These are phyloP conservation scores for Fusarium circinatum DNA, from an alignment of 2,329 filamentous ascomycete species.

Conservation along the genomic window DNA sequence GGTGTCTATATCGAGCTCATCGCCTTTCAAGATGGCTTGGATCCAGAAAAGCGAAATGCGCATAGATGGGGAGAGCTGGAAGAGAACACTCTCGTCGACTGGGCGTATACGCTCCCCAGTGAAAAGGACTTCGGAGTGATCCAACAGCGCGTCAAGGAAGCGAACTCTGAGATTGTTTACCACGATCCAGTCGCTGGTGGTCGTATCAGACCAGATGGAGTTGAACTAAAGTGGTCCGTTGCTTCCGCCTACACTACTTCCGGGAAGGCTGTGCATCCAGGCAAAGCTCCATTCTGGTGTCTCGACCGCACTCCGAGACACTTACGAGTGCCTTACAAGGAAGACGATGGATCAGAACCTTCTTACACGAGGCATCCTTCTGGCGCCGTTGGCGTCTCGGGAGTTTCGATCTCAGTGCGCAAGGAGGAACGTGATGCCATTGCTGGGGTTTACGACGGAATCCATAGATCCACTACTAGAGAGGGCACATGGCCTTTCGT, in stretches of 20 bases:
- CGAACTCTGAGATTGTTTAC: neutral
- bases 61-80: slow-evolving; percentile 25
- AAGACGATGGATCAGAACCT: neutral
- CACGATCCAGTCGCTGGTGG: slow-evolving; percentile 12
- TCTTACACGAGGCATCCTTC: slow-evolving; percentile 22
- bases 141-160: neutral
- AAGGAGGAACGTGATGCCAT: neutral
- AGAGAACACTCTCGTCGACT: slow-evolving; percentile 20
- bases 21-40: slow-evolving; percentile 19
- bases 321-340: slow-evolving; percentile 9
- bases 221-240: slow-evolving; percentile 27
- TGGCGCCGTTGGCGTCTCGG: neutral
- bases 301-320: slow-evolving; percentile 17
- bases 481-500: neutral
- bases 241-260: slow-evolving; percentile 13
- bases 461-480: neutral
- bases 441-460: slow-evolving; percentile 10
- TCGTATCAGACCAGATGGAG: slow-evolving; percentile 22
- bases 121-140: slow-evolving; percentile 16
- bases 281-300: slow-evolving; percentile 27
- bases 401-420: neutral
- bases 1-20: slow-evolving; percentile 32
- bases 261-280: slow-evolving; percentile 5
- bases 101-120: slow-evolving; percentile 17
- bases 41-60: slow-evolving; percentile 13